Evolutionary conservation across 1,284 basidiomycete genomes (phyloP).

Genomic region (Sporisorium scitamineum): DNA sequence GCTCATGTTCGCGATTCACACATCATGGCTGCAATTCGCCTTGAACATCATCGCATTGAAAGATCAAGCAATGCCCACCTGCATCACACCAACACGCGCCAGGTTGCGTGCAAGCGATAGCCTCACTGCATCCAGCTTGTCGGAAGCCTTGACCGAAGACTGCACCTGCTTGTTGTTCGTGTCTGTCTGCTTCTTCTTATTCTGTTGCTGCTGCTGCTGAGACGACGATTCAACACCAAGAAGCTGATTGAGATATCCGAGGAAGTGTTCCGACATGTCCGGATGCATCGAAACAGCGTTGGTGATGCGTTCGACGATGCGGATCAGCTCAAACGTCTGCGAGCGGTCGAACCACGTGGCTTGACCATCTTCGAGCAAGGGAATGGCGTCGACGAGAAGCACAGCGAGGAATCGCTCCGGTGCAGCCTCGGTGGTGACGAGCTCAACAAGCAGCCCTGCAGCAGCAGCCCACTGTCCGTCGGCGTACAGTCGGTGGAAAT

Average conservation of each 20-base stretch:
- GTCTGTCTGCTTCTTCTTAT: slow-evolving; percentile 6
- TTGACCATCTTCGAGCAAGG: slow-evolving; percentile 52
- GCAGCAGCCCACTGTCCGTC: slow-evolving; percentile 51
- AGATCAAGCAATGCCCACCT: slow-evolving; percentile 35
- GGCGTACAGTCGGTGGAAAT: slow-evolving; percentile 61
- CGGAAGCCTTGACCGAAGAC: slow-evolving; percentile 29
- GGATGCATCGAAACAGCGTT: slow-evolving; percentile 44
- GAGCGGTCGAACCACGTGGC: slow-evolving; percentile 54
- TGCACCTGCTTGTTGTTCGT: slow-evolving; percentile 7
- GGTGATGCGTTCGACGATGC: slow-evolving; percentile 60
- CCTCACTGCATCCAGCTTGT: slow-evolving; percentile 55
- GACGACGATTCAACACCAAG: slow-evolving; percentile 25
- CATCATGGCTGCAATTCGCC: not conserved
- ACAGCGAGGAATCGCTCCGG: slow-evolving; percentile 65
- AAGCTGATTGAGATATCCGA: slow-evolving; percentile 53
- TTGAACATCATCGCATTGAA: not conserved
- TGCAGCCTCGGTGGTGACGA: slow-evolving; percentile 62
- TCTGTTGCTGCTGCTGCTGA: not conserved
- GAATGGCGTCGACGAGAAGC: slow-evolving; percentile 63
- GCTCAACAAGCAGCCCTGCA: slow-evolving; percentile 56
- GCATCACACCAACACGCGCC: slow-evolving; percentile 52
- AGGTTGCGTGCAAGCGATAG: slow-evolving; percentile 53
- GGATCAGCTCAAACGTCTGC: slow-evolving; percentile 64
- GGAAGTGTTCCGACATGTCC: slow-evolving; percentile 54
- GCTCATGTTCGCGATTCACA: not conserved